Evolutionary conservation across 2,329 filamentous ascomycete genomes (phyloP), one percentile per base, ranked within the genome.

Genomic region (Trichoderma atroviride): DNA sequence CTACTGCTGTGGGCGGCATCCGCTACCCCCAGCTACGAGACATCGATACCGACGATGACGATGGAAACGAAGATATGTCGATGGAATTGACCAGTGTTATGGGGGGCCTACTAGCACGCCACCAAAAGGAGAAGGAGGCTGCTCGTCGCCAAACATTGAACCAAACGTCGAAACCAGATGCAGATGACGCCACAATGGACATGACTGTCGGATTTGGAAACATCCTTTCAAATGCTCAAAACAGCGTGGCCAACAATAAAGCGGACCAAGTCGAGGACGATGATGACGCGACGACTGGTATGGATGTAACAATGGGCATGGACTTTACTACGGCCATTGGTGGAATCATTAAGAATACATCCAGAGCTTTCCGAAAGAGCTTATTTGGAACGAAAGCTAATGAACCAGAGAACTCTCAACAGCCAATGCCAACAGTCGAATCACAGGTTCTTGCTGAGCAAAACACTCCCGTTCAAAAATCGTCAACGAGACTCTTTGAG

Each of bases 61-160:
- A 81, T n/a, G 81, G 81, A 3, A 86, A 91, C 56, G 89, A 91
- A 73, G 91, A 94, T 56, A 88, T 93, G 84, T 92, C 91, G 0
- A 94, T 94, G 90, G 92, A 94, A 74, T 85, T 94, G 69, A 92
- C 90, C 1, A 87, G 88, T 2, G 88, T 89, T 37, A 85, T 91
- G 72, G 88, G 89, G 0, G 84, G 85, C 22, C 79, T 90, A 0
- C 75, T 89, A 5, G 71, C 76, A 6, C 73, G 76, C n/a, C 71
- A 75, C 62, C 71, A 76, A 64, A 76, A 73, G 11, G 74, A 76
- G 66, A 75, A 72, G 33, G 72, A 67, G 31, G 52, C 73, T 35
- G 52, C 71, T 56, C 74, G 75, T 63, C 75, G 72, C 40, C 70
- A 72, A 31, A 75, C 75, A 5, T 69, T 74, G 43, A 74, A 69